Conservation (phyloP, 805 yeast genomes). For the Ogataea paraovalis region DNA sequence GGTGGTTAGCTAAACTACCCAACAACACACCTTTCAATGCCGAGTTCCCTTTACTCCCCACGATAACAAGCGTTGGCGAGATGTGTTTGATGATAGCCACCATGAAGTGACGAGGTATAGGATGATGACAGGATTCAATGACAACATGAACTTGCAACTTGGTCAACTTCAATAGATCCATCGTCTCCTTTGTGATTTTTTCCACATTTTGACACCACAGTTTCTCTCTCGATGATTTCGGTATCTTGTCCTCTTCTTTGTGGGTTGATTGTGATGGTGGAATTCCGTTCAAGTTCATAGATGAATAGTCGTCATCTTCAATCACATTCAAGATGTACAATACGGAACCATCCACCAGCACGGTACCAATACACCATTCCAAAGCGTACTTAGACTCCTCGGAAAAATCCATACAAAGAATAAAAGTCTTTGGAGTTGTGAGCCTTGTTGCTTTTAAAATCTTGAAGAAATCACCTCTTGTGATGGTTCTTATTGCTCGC, state of each 20-base stretch:
- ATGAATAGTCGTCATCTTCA: conserved; percentile 39
- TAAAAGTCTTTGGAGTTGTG: conserved; percentile 49
- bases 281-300: conserved; percentile 34
- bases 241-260: conserved; percentile 10
- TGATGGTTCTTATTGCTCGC: conserved; percentile 64
- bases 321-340: conserved; percentile 65
- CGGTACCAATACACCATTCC: conserved; percentile 85
- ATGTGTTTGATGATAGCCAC: conserved; percentile 66
- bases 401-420: conserved; percentile 77
- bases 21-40: conserved; percentile 70
- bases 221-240: conserved; percentile 30
- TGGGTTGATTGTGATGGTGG: conserved; percentile 16
- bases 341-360: conserved; percentile 77
- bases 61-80: conserved; percentile 68
- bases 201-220: conserved; percentile 41
- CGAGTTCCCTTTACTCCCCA: conserved; percentile 70
- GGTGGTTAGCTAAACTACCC: conserved; percentile 69
- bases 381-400: conserved; percentile 81
- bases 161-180: conserved; percentile 53
- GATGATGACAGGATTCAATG: conserved; percentile 71
- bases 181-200: conserved; percentile 35
- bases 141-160: conserved; percentile 71
- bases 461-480: conserved; percentile 63
- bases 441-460: conserved; percentile 24
- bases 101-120: conserved; percentile 67